Conservation (phyloP, 768 basidiomycete genomes). For the Pulveroboletus sp. region DNA sequence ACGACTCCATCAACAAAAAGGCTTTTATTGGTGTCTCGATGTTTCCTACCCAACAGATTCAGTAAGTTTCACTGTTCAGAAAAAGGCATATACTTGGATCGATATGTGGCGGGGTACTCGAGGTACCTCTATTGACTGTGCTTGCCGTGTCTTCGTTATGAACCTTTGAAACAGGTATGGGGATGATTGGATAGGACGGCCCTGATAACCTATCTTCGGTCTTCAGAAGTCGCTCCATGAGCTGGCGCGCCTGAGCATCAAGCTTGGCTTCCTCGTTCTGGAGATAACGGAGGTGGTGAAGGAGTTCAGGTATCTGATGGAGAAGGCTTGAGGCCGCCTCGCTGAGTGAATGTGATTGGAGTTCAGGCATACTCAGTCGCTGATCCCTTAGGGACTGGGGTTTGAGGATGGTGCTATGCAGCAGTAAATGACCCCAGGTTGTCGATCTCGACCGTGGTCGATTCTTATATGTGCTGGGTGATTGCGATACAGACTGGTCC, state of each 20-base stretch:
- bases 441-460: background rate
- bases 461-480: constrained; percentile 9
- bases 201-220: background rate
- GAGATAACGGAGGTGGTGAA: constrained; percentile 19
- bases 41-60: constrained; percentile 6
- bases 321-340: constrained; percentile 9
- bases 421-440: background rate
- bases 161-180: constrained; percentile 1
- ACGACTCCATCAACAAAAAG: constrained; percentile 18
- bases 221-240: constrained; percentile 3
- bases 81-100: constrained; percentile 8
- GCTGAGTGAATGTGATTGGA: constrained; percentile 5
- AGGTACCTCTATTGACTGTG: background rate
- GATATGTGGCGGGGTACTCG: constrained; percentile 4
- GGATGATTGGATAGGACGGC: background rate
- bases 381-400: background rate
- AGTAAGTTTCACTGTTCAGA: background rate
- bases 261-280: constrained; percentile 20
- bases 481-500: constrained; percentile 15
- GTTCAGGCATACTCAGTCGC: constrained; percentile 6
- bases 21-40: constrained; percentile 18
- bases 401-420: background rate
- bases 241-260: constrained; percentile 11
- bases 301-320: constrained; percentile 14
- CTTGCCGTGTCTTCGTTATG: background rate